Evolutionary conservation across 75 land plant genomes (phyloP), one percentile per base, ranked within the genome.

Genomic region (Pinus taeda): DNA sequence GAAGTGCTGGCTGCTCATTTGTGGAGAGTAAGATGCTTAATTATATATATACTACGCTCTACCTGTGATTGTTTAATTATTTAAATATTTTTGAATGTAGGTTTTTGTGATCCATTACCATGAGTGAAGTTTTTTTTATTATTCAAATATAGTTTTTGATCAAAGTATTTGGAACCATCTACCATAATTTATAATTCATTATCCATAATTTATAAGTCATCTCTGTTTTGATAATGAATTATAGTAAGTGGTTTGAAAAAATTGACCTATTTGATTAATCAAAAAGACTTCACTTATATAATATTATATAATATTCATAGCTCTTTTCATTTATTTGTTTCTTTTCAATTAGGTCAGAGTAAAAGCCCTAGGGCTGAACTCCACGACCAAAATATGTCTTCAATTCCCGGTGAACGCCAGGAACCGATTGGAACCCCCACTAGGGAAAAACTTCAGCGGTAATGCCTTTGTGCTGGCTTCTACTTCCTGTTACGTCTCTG

Each of bases 361-460:
- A 21, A 73, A 22, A 73, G 74, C 74, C 49, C 57, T 73, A 42
- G 26, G 15, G 17, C 45, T 73, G 17, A n/a, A 37, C 17, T 37
- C 74, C 8, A 21, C 45, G 17, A 49, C 74, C 14, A 39, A 22
- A 39, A 45, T 73, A 18, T 73, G 74, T 20, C 57, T 73, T 4
- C 74, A 73, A 22, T 73, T 73, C 22, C 74, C 74, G n/a, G 74
- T 73, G 74, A 26, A 73, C 26, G 74, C 74, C 74, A 73, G 74
- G 53, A 53, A 45, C 45, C 49, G 55, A 14, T 8, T 13, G 14
- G 57, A 39, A n/a, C 45, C 45, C 15, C 57, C 74, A 17, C 74
- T 73, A 15, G 74, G 74, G 15, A 22, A 17, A 18, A 73, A 73
- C 15, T 73, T 73, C 74, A 73, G 57, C 18, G 74, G 74, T 22